Percentiles rank a stretch among this genome's conserved stretches.
phyloP scores from a whole-genome alignment of 2,329 filamentous ascomycete species.

The Didymella pinodella region DNA sequence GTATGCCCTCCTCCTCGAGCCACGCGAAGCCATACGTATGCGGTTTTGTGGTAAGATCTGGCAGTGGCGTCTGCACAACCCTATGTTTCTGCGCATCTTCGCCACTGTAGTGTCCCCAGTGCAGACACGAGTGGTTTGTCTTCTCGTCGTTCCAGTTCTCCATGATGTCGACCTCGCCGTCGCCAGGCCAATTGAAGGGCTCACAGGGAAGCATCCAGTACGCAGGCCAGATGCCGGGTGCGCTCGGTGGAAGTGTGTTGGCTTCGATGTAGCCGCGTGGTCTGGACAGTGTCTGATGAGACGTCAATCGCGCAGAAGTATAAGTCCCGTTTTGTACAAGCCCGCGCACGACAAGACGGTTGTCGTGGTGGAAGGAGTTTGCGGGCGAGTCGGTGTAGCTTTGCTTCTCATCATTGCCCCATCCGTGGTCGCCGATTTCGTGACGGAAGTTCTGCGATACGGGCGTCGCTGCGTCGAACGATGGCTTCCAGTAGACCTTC shows the following conservation, averaged over 20 bases:
- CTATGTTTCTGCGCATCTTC: constrained; percentile 66
- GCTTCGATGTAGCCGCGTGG: constrained; percentile 63
- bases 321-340: constrained; percentile 56
- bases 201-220: constrained; percentile 68
- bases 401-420: constrained; percentile 69
- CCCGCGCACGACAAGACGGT: constrained; percentile 62
- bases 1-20: constrained; percentile 57
- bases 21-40: constrained; percentile 66
- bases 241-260: constrained; percentile 61
- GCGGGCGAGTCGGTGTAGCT: constrained; percentile 61
- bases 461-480: constrained; percentile 57
- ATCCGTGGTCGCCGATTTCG: constrained; percentile 65
- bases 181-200: constrained; percentile 66
- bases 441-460: constrained; percentile 63
- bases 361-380: constrained; percentile 64
- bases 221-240: constrained; percentile 67
- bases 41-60: constrained; percentile 56
- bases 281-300: constrained; percentile 59
- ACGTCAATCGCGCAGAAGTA: constrained; percentile 65
- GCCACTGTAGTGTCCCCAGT: constrained; percentile 65
- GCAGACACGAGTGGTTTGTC: constrained; percentile 65
- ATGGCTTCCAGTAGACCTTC: constrained; percentile 62
- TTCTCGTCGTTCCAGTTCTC: constrained; percentile 68
- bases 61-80: constrained; percentile 61
- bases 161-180: constrained; percentile 68